A percentile compares a stretch with the other conserved stretches of the same genome.
Evolutionary conservation across 495 filamentous ascomycete genomes (phyloP).

Genomic region (Annulohypoxylon bovei): DNA sequence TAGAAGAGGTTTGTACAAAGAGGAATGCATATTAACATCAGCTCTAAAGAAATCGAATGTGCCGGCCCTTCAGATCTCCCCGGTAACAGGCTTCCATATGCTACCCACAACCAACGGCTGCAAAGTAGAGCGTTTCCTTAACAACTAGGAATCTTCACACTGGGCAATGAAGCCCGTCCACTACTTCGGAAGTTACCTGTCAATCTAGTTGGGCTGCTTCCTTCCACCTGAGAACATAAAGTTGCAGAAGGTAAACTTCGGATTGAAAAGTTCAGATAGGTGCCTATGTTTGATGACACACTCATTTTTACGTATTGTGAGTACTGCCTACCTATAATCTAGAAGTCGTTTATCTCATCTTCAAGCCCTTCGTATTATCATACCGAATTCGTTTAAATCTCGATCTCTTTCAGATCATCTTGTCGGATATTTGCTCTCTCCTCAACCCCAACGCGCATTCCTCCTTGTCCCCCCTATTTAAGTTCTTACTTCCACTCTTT

Average conservation of each 20-base stretch:
- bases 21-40: not conserved
- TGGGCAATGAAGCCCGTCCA: not conserved
- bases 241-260: too few species aligned
- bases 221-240: not conserved
- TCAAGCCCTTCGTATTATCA: not conserved
- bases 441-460: not conserved
- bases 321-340: not conserved
- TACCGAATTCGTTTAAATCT: not conserved
- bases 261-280: not conserved
- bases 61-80: not conserved
- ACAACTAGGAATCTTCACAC: not conserved
- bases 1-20: not conserved
- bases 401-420: not conserved
- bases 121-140: not conserved
- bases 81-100: not conserved
- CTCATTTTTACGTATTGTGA: not conserved
- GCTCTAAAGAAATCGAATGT: not conserved
- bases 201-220: not conserved
- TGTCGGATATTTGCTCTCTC: not conserved
- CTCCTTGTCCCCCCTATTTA: not conserved
- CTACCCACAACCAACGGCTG: too few species aligned
- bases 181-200: not conserved
- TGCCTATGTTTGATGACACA: not conserved
- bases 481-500: not conserved
- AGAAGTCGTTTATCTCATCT: not conserved